Evolutionary conservation across 2,329 filamentous ascomycete genomes (phyloP).

Genomic region (Diaporthe aspalathi): DNA sequence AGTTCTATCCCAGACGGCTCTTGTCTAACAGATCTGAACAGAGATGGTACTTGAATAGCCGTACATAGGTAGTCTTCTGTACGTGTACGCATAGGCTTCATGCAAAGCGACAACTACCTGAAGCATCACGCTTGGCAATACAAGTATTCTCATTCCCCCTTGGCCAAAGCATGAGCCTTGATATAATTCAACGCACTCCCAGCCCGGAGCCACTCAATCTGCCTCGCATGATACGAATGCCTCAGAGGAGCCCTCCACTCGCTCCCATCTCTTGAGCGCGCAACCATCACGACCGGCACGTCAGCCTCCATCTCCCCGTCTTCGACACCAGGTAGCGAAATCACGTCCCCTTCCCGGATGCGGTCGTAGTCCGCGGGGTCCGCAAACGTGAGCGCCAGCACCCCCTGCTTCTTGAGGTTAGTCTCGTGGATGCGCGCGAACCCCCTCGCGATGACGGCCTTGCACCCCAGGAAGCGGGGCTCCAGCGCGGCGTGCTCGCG

Average conservation of each 20-base stretch:
- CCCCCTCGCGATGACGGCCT: slow-evolving; percentile 81
- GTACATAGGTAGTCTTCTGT: too few species aligned
- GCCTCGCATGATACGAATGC: slow-evolving; percentile 50
- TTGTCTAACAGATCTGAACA: too few species aligned
- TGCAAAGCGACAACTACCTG: too few species aligned
- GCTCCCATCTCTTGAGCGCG: not conserved
- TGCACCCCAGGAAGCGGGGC: slow-evolving; percentile 83
- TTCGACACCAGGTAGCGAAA: slow-evolving; percentile 10
- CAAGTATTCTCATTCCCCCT: not conserved
- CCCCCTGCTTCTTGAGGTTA: slow-evolving; percentile 86
- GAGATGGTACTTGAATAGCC: too few species aligned
- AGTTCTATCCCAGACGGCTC: too few species aligned
- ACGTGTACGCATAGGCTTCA: too few species aligned
- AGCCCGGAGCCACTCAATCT: not conserved
- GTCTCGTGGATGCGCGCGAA: slow-evolving; percentile 94
- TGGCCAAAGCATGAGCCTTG: not conserved
- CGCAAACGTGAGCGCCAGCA: slow-evolving; percentile 55
- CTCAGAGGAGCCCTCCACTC: slow-evolving; percentile 9
- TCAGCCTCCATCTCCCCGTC: not conserved
- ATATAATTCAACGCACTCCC: slow-evolving; percentile 13
- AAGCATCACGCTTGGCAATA: too few species aligned
- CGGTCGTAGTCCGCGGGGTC: slow-evolving; percentile 45
- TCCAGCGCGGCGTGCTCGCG: slow-evolving; percentile 89
- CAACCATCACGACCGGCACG: not conserved
- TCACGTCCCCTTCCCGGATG: slow-evolving; percentile 1